Base-by-base conservation (phyloP, 495 filamentous ascomycete genomes). In the Podospora didyma region DNA sequence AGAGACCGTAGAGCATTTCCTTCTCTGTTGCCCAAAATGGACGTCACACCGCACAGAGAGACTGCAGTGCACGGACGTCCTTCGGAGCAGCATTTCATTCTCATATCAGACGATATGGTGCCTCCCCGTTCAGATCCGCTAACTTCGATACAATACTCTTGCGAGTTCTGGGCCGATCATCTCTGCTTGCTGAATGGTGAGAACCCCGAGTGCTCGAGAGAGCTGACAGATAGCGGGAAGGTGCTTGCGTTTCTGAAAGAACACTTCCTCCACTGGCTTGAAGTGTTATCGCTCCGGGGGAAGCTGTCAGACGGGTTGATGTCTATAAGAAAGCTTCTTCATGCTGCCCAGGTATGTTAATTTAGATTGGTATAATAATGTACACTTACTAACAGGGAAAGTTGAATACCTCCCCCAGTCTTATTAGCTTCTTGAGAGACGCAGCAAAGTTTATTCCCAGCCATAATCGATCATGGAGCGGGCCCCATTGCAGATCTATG, bases 251-350 rank as follows among this genome's bases (percentile, higher is more conserved):
- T 41, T 41, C 37, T 41, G 12, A 41, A 14, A 17, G 37, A 41
- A 41, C n/a, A 41, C 42, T 28, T 24, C 7, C 52, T 54, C 42
- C 42, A 54, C 52, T 54, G 52, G 52, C 52, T 54, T 20, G 52
- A 54, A 19, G 44, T 16, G 46, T 28, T 75, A 63, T 59, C 20
- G 67, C 57, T 71, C 62, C 53, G 73, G 62, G 68, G 62, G 19
- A 47, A 23, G 24, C 41, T 54, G n/a, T 54, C 52, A 54, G 41
- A 54, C 20, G 44, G 52, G 22, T 23, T 48, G 21, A 11, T 11
- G 17, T 46, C 44, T 5, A 54, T 54, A 54, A 54, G 42, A 48
- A 46, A 46, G 52, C 41, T 54, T 54, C 26, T 46, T 20, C 20
- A 16, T 31, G 16, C 37, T 41, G 37, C 37, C 12, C 37, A 45